These are phyloP conservation scores for Ophiostoma quercus DNA, from an alignment of 2,329 filamentous ascomycete genomes.

Conservation along the genomic window DNA sequence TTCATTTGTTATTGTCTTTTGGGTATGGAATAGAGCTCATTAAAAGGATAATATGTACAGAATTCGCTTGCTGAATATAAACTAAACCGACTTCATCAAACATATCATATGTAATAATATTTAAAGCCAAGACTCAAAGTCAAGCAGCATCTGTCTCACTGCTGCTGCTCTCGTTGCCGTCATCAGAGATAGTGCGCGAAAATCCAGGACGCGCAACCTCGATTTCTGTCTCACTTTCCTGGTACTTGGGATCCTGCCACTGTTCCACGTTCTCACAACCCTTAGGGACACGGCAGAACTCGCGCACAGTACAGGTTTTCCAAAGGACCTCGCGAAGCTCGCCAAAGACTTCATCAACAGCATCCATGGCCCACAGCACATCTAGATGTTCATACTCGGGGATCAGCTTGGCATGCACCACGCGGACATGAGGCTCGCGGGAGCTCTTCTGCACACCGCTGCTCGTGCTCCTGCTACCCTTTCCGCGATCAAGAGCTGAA, in stretches of 20 bases:
- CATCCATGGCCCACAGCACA: slow-evolving; percentile 91
- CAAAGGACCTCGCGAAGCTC: slow-evolving; percentile 80
- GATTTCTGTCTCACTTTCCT: background rate
- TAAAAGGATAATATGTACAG: background rate
- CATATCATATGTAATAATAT: background rate
- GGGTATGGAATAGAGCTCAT: background rate
- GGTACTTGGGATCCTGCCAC: slow-evolving; percentile 33
- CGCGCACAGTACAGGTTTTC: slow-evolving; percentile 58
- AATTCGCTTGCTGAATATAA: background rate
- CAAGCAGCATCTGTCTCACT: slow-evolving; percentile 17
- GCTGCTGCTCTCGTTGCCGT: slow-evolving; percentile 10
- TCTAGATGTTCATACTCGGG: slow-evolving; percentile 90
- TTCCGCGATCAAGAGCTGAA: slow-evolving; percentile 29
- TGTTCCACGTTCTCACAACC: slow-evolving; percentile 53
- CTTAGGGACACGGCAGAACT: slow-evolving; percentile 56
- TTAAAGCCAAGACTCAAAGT: background rate
- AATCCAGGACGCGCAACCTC: background rate
- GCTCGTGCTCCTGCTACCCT: slow-evolving; percentile 18
- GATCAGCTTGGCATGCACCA: slow-evolving; percentile 79
- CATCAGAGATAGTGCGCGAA: background rate
- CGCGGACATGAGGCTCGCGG: slow-evolving; percentile 70
- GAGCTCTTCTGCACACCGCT: slow-evolving; percentile 37
- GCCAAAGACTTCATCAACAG: slow-evolving; percentile 71
- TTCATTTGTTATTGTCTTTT: background rate
- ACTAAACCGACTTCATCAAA: background rate